These are phyloP conservation scores for Mortierella sp. DNA, from an alignment of 371 early-diverging fungal genomes.

Conservation along the genomic window DNA sequence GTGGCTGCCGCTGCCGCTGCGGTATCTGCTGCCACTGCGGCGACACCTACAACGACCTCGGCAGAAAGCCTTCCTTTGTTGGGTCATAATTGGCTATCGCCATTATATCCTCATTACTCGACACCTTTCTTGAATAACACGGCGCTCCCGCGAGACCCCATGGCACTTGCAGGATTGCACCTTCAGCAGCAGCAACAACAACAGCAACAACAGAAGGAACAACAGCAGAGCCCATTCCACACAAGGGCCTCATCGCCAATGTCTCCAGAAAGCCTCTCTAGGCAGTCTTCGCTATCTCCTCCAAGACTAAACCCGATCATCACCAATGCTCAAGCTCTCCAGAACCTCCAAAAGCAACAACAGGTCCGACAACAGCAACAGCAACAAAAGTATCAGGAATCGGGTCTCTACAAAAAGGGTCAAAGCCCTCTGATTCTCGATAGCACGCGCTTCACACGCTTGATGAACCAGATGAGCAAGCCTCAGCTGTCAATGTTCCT, in stretches of 20 bases:
- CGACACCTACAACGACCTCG: conserved; percentile 4
- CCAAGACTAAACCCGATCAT: conserved; percentile 13
- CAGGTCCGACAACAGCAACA: conserved; percentile 13
- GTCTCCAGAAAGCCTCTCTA: conserved; percentile 12
- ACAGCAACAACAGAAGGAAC: conserved; percentile 20
- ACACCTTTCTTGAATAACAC: conserved; percentile 14
- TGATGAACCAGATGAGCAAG: conserved; percentile 54
- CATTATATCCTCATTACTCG: conserved; percentile 32
- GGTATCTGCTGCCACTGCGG: not conserved
- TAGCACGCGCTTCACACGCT: conserved; percentile 44
- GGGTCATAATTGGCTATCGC: conserved; percentile 26
- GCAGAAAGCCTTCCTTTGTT: conserved; percentile 12
- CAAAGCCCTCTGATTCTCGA: conserved; percentile 44
- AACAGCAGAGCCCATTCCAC: conserved; percentile 14
- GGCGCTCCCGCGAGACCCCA: conserved; percentile 15
- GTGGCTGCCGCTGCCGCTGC: conserved; percentile 7
- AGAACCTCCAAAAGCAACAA: conserved; percentile 20
- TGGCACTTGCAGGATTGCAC: conserved; percentile 20
- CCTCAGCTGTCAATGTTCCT: conserved; percentile 50
- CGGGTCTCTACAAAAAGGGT: conserved; percentile 9
- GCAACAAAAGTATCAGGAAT: conserved; percentile 6
- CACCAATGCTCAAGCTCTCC: conserved; percentile 5
- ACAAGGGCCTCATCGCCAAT: conserved; percentile 8
- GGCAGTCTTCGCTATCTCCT: conserved; percentile 3
- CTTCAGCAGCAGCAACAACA: conserved; percentile 24